Conservation (phyloP, 768 basidiomycete genomes). For the Lactarius hatsudake region DNA sequence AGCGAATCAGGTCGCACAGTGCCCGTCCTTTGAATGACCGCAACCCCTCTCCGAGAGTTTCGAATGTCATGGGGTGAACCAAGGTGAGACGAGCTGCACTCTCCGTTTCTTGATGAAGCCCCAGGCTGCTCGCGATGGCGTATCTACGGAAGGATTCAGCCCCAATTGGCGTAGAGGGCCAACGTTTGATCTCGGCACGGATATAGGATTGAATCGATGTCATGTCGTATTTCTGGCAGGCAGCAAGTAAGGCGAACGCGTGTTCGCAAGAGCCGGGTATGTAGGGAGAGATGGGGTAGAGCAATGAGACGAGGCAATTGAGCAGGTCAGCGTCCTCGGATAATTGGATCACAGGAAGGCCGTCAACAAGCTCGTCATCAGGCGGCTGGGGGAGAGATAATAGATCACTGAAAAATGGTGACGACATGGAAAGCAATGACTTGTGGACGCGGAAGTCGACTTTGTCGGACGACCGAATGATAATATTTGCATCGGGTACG, state of each 20-base stretch:
- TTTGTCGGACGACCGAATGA: constrained; percentile 33
- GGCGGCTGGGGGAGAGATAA: not conserved
- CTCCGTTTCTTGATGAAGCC: not conserved
- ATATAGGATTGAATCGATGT: not conserved
- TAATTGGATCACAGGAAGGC: constrained; percentile 18
- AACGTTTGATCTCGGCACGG: not conserved
- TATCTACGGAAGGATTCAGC: not conserved
- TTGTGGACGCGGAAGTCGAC: constrained; percentile 34
- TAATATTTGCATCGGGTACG: constrained; percentile 19
- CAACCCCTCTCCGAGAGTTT: not conserved
- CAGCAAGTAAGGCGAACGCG: constrained; percentile 18
- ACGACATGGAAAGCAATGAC: constrained; percentile 29
- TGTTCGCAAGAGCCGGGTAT: not conserved
- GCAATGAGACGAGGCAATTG: constrained; percentile 3
- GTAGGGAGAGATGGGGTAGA: constrained; percentile 2
- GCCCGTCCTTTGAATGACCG: not conserved
- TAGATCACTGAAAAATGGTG: not conserved
- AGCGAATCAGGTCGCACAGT: not conserved
- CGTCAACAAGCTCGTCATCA: constrained; percentile 5
- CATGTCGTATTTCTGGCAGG: constrained; percentile 11
- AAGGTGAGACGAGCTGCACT: not conserved
- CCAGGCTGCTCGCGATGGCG: not conserved
- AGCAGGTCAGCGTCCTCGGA: constrained; percentile 16
- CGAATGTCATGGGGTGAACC: not conserved
- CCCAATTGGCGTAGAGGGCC: not conserved